phyloP scores from a whole-genome alignment of 1,284 basidiomycete genomes.

The Puccinia horiana region DNA sequence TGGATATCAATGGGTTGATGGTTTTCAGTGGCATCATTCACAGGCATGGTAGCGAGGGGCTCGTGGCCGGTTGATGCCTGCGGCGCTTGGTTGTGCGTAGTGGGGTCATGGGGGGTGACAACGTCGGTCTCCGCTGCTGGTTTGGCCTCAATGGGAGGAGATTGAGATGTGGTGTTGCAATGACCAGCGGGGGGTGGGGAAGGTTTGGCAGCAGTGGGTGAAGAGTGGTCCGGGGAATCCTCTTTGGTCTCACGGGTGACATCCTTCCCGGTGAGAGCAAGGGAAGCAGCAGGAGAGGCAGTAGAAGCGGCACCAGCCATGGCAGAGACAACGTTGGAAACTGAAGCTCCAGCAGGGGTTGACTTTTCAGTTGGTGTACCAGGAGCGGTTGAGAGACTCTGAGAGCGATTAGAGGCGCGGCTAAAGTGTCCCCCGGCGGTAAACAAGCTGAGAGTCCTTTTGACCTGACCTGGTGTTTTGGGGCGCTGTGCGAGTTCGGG shows the following conservation, averaged over 20 bases:
- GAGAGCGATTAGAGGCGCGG: conserved; percentile 15
- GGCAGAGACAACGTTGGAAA: conserved; percentile 45
- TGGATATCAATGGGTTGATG: background rate
- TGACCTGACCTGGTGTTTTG: background rate
- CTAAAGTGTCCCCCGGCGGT: background rate
- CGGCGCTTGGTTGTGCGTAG: background rate
- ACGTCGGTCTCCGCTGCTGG: background rate
- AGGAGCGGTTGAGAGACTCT: conserved; percentile 18
- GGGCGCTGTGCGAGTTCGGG: conserved; percentile 1
- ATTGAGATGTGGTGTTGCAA: background rate
- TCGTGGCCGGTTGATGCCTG: background rate
- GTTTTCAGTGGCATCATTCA: conserved; percentile 7
- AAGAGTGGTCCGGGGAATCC: background rate
- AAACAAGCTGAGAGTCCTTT: conserved; percentile 17
- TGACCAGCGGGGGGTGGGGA: background rate
- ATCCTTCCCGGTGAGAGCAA: conserved; percentile 43
- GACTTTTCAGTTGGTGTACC: conserved; percentile 35
- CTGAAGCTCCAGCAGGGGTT: conserved; percentile 28
- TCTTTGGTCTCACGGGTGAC: background rate
- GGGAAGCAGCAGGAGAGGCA: conserved; percentile 34
- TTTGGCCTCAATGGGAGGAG: background rate
- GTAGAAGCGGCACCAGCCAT: conserved; percentile 44
- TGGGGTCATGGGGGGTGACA: background rate
- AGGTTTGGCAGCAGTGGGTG: background rate
- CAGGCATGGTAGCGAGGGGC: conserved; percentile 9